Evolutionary conservation across 305 asterid genomes (phyloP), one percentile per base, ranked within the genome.

Genomic region (Euphrasia arctica): DNA sequence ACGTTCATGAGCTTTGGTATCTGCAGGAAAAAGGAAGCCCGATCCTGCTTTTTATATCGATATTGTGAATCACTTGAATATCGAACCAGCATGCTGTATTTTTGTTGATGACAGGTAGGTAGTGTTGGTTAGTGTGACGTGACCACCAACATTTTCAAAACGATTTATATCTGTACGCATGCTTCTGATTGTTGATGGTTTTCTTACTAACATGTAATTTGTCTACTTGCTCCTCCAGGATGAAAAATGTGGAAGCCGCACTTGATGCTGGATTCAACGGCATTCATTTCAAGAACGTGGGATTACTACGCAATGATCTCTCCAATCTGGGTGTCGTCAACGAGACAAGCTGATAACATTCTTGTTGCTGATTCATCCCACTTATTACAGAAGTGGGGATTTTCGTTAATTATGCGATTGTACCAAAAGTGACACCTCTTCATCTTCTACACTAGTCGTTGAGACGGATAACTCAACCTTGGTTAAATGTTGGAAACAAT

Each of bases 61-160:
- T 70, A 88, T 85, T 39, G 68, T 80, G 79, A 80, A 83, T 78
- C 84, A 83, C 77, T 84, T 89, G 27, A 72, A 82, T 22, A 82
- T 92, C n/a, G 81, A 87, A 60, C 88, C 96, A 18, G 77, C 77
- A 55, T 77, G 73, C 71, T 89, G 97, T 61, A 73, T 89, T 54
- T 89, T 92, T 73, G 63, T 92, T 58, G 98, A 92, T 78, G 98
- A 92, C 90, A 89, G 95, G 98, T 91, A 89, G 95, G 98, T 91
- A 78, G 28, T 36, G 50, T 11, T 45, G 13, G 12, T 10, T 45
- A 45, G 50, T n/a, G 41, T 34, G 41, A 34, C 9, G n/a, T n/a
- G 58, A 14, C 10, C 22, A 4, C 25, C 45, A 25, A 50, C 13
- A 45, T 4, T 45, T 11, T 4, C 15, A 45, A 10, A 14, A 50